These are phyloP conservation scores for Penicillium pancosmium DNA, from an alignment of 495 filamentous ascomycete genomes.

Conservation along the genomic window DNA sequence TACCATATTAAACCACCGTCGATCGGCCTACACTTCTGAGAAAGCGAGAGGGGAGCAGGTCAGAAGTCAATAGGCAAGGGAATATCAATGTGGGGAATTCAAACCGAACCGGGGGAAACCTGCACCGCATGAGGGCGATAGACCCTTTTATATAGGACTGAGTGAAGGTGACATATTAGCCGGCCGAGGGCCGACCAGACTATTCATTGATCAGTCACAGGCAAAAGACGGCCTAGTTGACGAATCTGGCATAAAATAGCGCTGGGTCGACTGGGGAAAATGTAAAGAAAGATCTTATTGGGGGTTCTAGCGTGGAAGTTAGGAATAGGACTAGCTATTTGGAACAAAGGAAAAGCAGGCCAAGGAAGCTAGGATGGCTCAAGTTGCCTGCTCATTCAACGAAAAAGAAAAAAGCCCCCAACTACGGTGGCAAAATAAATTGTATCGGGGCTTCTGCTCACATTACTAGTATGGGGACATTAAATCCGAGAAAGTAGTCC, in stretches of 20 bases:
- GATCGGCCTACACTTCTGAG: background rate
- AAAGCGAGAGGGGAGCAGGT: background rate
- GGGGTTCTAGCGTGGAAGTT: background rate
- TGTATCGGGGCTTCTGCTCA: background rate
- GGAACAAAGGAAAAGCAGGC: background rate
- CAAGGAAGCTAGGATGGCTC: background rate
- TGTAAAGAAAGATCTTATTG: no score
- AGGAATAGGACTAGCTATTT: background rate
- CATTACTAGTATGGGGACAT: background rate
- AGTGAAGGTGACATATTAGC: background rate
- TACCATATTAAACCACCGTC: conserved; percentile 18
- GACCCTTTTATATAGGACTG: background rate
- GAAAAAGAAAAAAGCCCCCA: no score
- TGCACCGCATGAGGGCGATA: background rate
- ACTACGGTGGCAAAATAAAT: no score
- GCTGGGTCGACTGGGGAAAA: background rate
- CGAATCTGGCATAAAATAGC: conserved; percentile 11
- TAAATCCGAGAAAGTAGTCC: background rate
- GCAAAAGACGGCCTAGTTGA: background rate
- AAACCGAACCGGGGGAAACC: no score
- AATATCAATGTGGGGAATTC: no score
- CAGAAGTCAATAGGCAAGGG: background rate
- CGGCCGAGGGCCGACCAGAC: background rate
- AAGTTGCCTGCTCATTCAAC: background rate
- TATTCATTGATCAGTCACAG: background rate